Evolutionary conservation across 2,329 filamentous ascomycete genomes (phyloP).

Genomic region (Cladophialophora yegresii): DNA sequence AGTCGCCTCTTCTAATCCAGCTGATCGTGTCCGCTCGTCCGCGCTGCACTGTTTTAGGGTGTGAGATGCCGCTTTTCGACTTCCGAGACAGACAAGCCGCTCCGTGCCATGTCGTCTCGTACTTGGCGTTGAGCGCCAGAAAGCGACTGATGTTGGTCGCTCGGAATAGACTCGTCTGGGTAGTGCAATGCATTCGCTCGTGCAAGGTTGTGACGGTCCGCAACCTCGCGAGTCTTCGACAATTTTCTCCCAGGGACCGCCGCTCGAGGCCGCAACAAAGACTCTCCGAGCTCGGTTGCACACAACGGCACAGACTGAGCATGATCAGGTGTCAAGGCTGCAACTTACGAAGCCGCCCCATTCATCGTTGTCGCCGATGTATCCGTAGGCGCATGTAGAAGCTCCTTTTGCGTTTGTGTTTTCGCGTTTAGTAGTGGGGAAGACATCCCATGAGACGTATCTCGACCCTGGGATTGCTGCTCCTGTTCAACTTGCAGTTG

Average conservation of each 20-base stretch:
- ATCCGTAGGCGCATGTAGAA: not conserved
- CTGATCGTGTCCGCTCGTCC: not conserved
- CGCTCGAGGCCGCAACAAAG: not conserved
- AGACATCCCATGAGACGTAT: not conserved
- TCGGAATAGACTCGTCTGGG: not conserved
- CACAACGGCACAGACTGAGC: not conserved
- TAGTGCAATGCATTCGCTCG: not conserved
- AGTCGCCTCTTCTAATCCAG: not conserved
- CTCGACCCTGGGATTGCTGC: not conserved
- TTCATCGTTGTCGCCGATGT: not conserved
- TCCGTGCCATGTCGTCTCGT: not conserved
- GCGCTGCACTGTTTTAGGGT: not conserved
- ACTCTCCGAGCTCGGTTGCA: not conserved
- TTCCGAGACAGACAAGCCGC: not conserved
- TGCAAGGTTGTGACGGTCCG: not conserved
- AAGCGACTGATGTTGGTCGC: not conserved
- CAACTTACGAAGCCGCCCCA: not conserved
- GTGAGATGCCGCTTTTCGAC: not conserved
- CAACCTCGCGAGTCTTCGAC: not conserved
- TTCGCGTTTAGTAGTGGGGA: not conserved
- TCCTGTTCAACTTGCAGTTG: slow-evolving; percentile 7
- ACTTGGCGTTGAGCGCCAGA: not conserved
- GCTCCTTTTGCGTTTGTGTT: not conserved
- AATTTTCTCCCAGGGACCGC: not conserved
- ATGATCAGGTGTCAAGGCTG: not conserved